A percentile compares a stretch with the other conserved stretches of the same genome.
phyloP scores from a whole-genome alignment of 768 basidiomycete species.

The Rhodotorula taiwanensis region DNA sequence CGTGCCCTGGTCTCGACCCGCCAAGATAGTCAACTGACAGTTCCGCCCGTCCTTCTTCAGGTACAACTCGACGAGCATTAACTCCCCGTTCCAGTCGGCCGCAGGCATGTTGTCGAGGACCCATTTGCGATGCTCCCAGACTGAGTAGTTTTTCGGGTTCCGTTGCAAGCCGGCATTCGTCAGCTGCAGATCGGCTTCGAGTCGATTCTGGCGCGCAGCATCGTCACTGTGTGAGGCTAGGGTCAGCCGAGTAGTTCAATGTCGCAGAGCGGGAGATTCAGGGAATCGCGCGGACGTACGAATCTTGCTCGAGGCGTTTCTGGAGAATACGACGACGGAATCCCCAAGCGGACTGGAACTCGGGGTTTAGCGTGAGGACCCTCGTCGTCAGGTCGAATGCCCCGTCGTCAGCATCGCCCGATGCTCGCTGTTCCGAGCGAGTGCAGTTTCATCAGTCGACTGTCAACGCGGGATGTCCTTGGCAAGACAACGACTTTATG shows the following conservation, averaged over 20 bases:
- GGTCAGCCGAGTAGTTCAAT: too few relatives aligned
- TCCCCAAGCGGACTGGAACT: conserved; percentile 96
- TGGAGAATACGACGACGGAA: conserved; percentile 75
- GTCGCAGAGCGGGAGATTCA: too few relatives aligned
- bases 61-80: conserved; percentile 85
- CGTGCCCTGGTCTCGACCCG: background rate
- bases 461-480: too few relatives aligned
- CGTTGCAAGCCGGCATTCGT: conserved; percentile 72
- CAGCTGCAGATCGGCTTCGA: conserved; percentile 68
- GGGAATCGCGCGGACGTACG: conserved; percentile 5
- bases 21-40: conserved; percentile 51
- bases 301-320: conserved; percentile 47
- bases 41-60: conserved; percentile 85
- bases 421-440: conserved; percentile 55
- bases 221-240: conserved; percentile 52
- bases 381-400: conserved; percentile 69
- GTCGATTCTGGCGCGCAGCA: conserved; percentile 57
- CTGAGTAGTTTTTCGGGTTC: conserved; percentile 94
- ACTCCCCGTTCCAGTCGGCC: conserved; percentile 73
- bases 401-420: conserved; percentile 62
- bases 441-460: background rate
- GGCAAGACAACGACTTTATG: too few relatives aligned
- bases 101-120: conserved; percentile 79
- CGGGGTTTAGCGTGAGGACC: conserved; percentile 77
- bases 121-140: conserved; percentile 98